Evolutionary conservation across 352 stramenopile genomes (phyloP), one percentile per base, ranked within the genome.

Genomic region (Globisporangium okanoganense): DNA sequence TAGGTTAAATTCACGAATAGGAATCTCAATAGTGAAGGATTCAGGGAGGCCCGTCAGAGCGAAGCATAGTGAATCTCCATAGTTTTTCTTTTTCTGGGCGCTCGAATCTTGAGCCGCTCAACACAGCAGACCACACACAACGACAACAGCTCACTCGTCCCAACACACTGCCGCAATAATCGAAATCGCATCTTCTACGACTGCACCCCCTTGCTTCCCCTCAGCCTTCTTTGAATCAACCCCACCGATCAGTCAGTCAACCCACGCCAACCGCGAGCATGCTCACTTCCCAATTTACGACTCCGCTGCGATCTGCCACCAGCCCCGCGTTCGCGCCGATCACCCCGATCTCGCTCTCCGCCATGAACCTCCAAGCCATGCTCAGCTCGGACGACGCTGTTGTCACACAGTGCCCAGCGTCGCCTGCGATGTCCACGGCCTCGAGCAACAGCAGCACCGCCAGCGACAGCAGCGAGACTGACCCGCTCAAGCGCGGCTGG

Each of bases 401-500:
- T 16, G 3, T 24, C 20, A 5, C 36, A 20, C 54, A 60, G 50
- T 83, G 72, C 45, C 76, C 76, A 16, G 54, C 67, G 25, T 82
- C 76, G 18, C 60, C 73, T 13, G 66, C 75, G 10, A 60, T 55
- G n/a, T 87, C 77, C 16, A 61, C 61, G 5, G 69, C 20, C 27
- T 58, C 54, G 45, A 72, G 69, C 20, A 35, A 35, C 52, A 79
- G 69, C 61, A 78, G 67, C 27, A 64, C 56, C 18, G 58, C 50
- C 27, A 67, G 62, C 40, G n/a, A 71, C 62, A 51, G 55, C 62
- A 10, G 53, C 57, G 38, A 62, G 54, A 56, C 41, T 54, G 55
- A 79, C 62, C 25, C 48, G 47, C 61, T 73, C 16, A 89, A 86
- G 68, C 78, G 79, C 35, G 79, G 76, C 24, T 91, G 82, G 81